These are phyloP conservation scores for Ophiosphaerella narmari DNA, from an alignment of 2,329 filamentous ascomycete genomes.

Conservation along the genomic window DNA sequence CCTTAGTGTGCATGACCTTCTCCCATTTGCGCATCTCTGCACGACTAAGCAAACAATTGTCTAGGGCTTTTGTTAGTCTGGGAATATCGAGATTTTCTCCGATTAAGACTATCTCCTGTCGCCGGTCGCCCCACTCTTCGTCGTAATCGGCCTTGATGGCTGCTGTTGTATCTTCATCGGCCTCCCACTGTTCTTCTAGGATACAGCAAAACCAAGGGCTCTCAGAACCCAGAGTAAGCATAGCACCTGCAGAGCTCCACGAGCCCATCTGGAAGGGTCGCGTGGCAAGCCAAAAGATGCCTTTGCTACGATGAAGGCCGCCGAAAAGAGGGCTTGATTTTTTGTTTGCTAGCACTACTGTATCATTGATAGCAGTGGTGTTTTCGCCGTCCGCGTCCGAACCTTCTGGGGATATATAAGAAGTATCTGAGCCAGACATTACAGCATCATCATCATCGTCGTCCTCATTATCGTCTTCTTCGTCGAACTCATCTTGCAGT, in stretches of 20 bases:
- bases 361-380: slow-evolving; percentile 32
- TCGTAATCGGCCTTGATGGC: slow-evolving; percentile 58
- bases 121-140: slow-evolving; percentile 67
- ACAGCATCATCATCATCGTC: slow-evolving; percentile 24
- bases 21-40: slow-evolving; percentile 56
- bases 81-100: slow-evolving; percentile 65
- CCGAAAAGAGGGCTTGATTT: slow-evolving; percentile 57
- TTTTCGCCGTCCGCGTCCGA: slow-evolving; percentile 43
- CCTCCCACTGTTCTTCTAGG: slow-evolving; percentile 56
- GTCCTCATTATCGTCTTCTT: slow-evolving; percentile 36
- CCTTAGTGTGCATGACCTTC: slow-evolving; percentile 41
- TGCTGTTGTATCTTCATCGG: slow-evolving; percentile 53
- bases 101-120: slow-evolving; percentile 76
- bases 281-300: slow-evolving; percentile 64
- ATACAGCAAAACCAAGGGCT: slow-evolving; percentile 65
- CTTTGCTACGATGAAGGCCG: slow-evolving; percentile 66
- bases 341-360: slow-evolving; percentile 60
- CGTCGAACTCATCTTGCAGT: slow-evolving; percentile 45
- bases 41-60: slow-evolving; percentile 66
- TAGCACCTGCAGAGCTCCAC: slow-evolving; percentile 68
- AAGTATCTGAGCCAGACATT: slow-evolving; percentile 21
- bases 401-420: slow-evolving; percentile 19
- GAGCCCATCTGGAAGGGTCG: slow-evolving; percentile 61
- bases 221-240: slow-evolving; percentile 64
- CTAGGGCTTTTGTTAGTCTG: slow-evolving; percentile 59